A percentile compares a stretch with the other conserved stretches of the same genome.
phyloP scores from a whole-genome alignment of 371 early-diverging fungal genomes.

The Coemansia sp. region DNA sequence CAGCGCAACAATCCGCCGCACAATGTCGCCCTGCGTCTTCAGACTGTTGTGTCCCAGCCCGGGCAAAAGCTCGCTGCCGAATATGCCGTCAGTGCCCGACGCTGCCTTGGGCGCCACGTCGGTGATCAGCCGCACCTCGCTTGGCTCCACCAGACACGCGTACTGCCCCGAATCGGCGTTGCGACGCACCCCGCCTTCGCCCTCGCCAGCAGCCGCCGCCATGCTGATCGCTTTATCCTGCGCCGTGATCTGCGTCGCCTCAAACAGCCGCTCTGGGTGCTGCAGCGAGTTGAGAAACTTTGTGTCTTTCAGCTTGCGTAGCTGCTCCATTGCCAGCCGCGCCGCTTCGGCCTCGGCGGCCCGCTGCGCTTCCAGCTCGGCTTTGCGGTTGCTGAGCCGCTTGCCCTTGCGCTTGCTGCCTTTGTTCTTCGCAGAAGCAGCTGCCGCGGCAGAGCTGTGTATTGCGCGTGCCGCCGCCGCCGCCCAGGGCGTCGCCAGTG shows the following conservation, averaged over 20 bases:
- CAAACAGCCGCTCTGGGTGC: conserved; percentile 34
- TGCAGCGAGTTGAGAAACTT: conserved; percentile 49
- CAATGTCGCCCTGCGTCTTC: conserved; percentile 58
- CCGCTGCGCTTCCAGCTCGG: conserved; percentile 42
- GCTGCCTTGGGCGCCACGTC: conserved; percentile 60
- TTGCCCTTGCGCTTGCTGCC: not conserved
- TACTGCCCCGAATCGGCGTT: conserved; percentile 34
- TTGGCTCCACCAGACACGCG: conserved; percentile 25
- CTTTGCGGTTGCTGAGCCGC: conserved; percentile 40
- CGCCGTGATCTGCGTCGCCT: conserved; percentile 42
- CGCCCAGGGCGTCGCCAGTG: too few species aligned
- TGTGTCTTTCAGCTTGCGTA: conserved; percentile 50
- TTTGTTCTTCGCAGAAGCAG: too few species aligned
- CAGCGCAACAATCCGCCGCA: conserved; percentile 72
- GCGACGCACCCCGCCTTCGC: conserved; percentile 13
- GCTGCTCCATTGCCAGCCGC: conserved; percentile 34
- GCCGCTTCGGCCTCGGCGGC: conserved; percentile 39
- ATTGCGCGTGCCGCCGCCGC: too few species aligned
- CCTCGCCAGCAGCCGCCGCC: not conserved
- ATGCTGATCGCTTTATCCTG: conserved; percentile 32
- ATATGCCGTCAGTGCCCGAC: conserved; percentile 49
- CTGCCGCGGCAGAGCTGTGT: too few species aligned
- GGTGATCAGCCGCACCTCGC: conserved; percentile 59
- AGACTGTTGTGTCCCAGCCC: conserved; percentile 28
- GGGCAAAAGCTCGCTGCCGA: conserved; percentile 38